Evolutionary conservation across 139 green algal species (phyloP), one percentile per base, ranked within the genome.

Genomic region (Trebouxia sp.): DNA sequence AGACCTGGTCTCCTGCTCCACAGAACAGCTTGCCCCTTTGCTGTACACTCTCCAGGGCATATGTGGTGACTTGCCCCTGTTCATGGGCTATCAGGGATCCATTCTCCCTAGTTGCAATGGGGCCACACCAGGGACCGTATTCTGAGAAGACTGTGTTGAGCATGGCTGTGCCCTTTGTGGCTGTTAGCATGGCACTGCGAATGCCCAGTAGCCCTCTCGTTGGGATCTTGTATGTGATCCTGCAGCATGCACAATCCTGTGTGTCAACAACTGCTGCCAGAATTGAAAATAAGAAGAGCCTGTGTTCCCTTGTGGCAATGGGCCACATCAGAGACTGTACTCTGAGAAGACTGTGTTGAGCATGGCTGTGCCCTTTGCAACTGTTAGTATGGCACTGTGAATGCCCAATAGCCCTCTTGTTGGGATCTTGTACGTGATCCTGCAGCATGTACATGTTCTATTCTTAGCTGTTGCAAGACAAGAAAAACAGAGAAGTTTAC

Each of bases 131-230:
- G 6, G 85, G 80, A 26, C 81, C 88, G 80, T 98, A 93, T 43
- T 89, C 89, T 15, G 87, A 65, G 62, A 99, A 96, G 69, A 95
- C 90, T 22, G 97, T 98, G 93, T 98, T 98, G 66, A 99, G 86
- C 78, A 99, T 87, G 39, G 92, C 96, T 53, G 94, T 96, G 78
- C 97, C 97, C 55, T 95, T 93, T 14, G 96, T 99, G 37, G 95
- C 95, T 3, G 97, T 98, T 22, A 99, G 92, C 85, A 99, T 90
- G n/a, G 92, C 88, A 85, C 97, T 98, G 41, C 92, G 87, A 37
- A 99, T 83, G 32, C 97, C 97, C 41, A 84, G 56, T 56, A 84
- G 35, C 11, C 80, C 80, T 7, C 78, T 91, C 0, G 97, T 99
- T 30, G 97, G 96, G 28, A 99, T 94, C 38, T 85, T 58, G 81